Percentiles rank a stretch among this genome's conserved stretches.
Conservation (phyloP, 495 filamentous ascomycete genomes). For the Neurospora sp. region DNA sequence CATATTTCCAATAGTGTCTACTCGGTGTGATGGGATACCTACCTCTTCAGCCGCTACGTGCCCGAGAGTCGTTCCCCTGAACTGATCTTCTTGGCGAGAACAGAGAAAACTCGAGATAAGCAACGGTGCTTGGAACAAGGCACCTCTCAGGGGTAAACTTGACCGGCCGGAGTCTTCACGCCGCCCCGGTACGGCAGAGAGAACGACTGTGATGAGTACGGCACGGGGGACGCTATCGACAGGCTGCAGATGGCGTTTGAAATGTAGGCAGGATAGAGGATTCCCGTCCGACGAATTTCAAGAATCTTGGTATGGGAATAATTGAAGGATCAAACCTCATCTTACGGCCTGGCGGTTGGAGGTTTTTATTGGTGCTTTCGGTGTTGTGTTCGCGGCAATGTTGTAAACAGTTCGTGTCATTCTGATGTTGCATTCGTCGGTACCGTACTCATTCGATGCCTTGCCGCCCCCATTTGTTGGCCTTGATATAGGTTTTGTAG, state of each 20-base stretch:
- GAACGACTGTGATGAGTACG: neutral
- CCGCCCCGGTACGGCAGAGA: neutral
- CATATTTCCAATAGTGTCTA: neutral
- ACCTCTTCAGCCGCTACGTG: neutral
- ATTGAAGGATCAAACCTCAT: neutral
- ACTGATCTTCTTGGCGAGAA: neutral
- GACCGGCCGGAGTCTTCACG: neutral
- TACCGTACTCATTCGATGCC: neutral
- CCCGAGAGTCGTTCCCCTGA: neutral
- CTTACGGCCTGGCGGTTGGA: neutral
- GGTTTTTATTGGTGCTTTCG: neutral
- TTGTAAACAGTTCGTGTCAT: neutral
- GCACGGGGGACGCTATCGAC: neutral
- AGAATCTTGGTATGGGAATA: neutral
- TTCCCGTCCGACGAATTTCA: neutral
- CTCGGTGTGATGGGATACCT: neutral
- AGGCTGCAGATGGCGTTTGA: neutral
- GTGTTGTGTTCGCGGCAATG: neutral
- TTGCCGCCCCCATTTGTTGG: neutral
- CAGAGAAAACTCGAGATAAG: neutral
- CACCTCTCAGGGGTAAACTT: neutral
- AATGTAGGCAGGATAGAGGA: neutral
- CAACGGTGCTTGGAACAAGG: neutral
- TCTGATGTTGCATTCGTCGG: neutral
- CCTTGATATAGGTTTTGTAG: neutral